Evolutionary conservation across 2,329 filamentous ascomycete genomes (phyloP).

Genomic region (Aspergillus fischeri): DNA sequence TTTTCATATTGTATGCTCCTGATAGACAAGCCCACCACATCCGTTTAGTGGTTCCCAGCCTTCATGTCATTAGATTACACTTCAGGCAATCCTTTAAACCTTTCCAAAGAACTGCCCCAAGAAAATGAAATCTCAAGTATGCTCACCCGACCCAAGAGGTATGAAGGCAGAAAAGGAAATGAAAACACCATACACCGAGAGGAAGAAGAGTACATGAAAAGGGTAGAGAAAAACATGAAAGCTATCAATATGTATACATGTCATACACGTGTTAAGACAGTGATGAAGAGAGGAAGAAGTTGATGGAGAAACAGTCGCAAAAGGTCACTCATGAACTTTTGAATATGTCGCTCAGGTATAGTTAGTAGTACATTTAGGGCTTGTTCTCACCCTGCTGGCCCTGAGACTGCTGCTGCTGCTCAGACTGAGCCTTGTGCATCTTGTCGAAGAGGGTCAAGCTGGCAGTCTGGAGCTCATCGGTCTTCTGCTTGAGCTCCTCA

Average conservation of each 20-base stretch:
- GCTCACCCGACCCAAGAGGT: slow-evolving; percentile 19
- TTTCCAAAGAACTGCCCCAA: slow-evolving; percentile 14
- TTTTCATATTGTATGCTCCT: slow-evolving; percentile 37
- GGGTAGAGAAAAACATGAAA: slow-evolving; percentile 8
- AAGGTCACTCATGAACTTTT: slow-evolving; percentile 10
- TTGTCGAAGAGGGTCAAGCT: slow-evolving; percentile 98
- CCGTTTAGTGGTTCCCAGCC: slow-evolving; percentile 33
- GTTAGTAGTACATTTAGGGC: slow-evolving; percentile 43
- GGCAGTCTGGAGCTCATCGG: slow-evolving; percentile 92
- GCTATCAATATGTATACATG: slow-evolving; percentile 37
- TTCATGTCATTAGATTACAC: slow-evolving; percentile 40
- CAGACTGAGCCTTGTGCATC: slow-evolving; percentile 93
- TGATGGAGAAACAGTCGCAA: slow-evolving; percentile 18
- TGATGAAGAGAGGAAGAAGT: slow-evolving; percentile 20
- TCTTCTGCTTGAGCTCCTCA: slow-evolving; percentile 96
- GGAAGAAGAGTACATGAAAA: slow-evolving; percentile 14
- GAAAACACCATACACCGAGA: slow-evolving; percentile 37
- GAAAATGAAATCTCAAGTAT: slow-evolving; percentile 10
- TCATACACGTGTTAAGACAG: slow-evolving; percentile 28
- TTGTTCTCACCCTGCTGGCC: slow-evolving; percentile 64
- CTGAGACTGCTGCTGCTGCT: slow-evolving; percentile 55
- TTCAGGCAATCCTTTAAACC: slow-evolving; percentile 30
- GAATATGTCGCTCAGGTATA: slow-evolving; percentile 14
- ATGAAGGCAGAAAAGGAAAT: slow-evolving; percentile 25
- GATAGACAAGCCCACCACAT: slow-evolving; percentile 28